Evolutionary conservation across 2,329 filamentous ascomycete genomes (phyloP), one percentile per base, ranked within the genome.

Genomic region (Diaporthe citriasiana): DNA sequence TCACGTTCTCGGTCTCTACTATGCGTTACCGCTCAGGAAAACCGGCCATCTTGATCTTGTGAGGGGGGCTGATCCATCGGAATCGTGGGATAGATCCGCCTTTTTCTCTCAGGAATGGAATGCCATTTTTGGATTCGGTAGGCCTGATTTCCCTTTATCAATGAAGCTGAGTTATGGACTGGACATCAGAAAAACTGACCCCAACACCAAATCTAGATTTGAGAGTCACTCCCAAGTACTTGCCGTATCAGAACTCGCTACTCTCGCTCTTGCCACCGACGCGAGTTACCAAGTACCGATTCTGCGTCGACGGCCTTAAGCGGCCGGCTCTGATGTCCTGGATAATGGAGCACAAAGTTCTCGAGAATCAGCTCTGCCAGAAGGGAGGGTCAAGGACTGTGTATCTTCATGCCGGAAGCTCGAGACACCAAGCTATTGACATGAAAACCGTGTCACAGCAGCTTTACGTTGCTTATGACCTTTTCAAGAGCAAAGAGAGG

Each of bases 181-280:
- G 33, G 33, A 35, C 9, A 9, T 5, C 33, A 35, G 9, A 59
- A 38, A 25, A 9, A 35, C 56, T 59, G 30, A 59, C 56, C 15
- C 1, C 15, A 40, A 3, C 17, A 17, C 5, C 8, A 57, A 35
- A 35, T 33, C 4, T 30, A 65, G 59, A 10, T 15, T 45, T 13
- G 22, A 47, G 40, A 45, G 13, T 17, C n/a, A 19, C 12, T 22
- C 42, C 3, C 40, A 9, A 0, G 0, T 22, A 9, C 4, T 47
- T 65, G 15, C 6, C 2, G 17, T 35, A 35, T 38, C 60, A 51
- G 30, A 47, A 25, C 45, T 66, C 60, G 19, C 12, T 66, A 7
- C 27, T 68, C 19, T 68, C 45, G 2, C 63, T 68, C 19, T 35
- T 6, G 12, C 63, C 63, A 38, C 63, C 63, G 12, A 51, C 42